These are phyloP conservation scores for Debaryomyces nepalensis DNA, from an alignment of 1,139 yeast species.

Conservation along the genomic window DNA sequence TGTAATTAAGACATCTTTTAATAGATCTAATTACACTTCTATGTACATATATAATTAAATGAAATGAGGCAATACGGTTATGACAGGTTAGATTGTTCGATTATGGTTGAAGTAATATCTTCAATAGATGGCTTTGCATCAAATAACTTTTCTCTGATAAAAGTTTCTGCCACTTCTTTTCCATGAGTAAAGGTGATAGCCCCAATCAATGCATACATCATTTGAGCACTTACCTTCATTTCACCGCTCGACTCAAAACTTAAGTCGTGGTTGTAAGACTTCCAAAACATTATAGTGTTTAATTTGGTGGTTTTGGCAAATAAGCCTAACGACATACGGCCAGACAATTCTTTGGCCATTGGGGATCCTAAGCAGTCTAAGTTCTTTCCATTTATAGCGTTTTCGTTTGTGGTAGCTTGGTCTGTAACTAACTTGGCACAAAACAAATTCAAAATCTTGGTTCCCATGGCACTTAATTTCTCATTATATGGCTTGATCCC, in stretches of 20 bases:
- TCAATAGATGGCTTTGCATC: constrained; percentile 17
- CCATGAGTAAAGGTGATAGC: constrained; percentile 79
- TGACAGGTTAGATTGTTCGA: constrained; percentile 12
- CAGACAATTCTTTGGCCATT: constrained; percentile 53
- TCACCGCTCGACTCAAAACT: constrained; percentile 62
- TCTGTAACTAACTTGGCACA: constrained; percentile 57
- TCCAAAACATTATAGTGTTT: constrained; percentile 73
- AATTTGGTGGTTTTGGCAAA: constrained; percentile 56
- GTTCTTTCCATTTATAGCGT: constrained; percentile 57
- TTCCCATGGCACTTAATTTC: constrained; percentile 78
- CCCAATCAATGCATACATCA: constrained; percentile 78
- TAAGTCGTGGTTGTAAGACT: constrained; percentile 56
- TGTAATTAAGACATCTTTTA: background rate
- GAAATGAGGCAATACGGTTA: constrained; percentile 6
- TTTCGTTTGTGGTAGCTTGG: constrained; percentile 30
- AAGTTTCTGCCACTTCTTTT: constrained; percentile 56
- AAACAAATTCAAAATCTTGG: constrained; percentile 66
- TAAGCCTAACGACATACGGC: constrained; percentile 54
- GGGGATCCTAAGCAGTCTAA: constrained; percentile 68
- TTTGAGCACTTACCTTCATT: constrained; percentile 62
- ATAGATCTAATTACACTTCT: constrained; percentile 11
- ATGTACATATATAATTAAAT: constrained; percentile 14
- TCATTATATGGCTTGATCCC: constrained; percentile 90
- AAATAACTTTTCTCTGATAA: constrained; percentile 53
- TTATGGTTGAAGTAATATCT: constrained; percentile 17